These are phyloP conservation scores for Pulveroboletus ravenelii DNA, from an alignment of 768 basidiomycete genomes.

Conservation along the genomic window DNA sequence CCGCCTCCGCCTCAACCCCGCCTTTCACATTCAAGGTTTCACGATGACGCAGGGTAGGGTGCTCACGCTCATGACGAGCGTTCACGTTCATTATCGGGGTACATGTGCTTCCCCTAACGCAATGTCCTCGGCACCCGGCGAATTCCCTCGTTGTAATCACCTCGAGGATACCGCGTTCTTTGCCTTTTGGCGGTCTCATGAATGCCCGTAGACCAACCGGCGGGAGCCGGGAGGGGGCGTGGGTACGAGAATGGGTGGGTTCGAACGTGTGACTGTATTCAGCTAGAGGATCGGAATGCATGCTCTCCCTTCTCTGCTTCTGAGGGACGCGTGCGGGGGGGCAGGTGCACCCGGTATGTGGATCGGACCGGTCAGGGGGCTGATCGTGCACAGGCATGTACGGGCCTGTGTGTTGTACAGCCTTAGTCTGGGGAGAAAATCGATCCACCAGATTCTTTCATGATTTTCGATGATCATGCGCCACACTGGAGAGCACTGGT, in stretches of 20 bases:
- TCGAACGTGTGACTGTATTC: too few relatives aligned
- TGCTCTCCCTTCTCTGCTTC: too few relatives aligned
- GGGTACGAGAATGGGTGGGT: constrained; percentile 12
- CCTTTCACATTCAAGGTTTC: constrained; percentile 14
- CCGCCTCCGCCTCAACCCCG: constrained; percentile 30
- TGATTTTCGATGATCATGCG: too few relatives aligned
- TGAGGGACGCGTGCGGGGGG: too few relatives aligned
- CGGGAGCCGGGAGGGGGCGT: constrained; percentile 3
- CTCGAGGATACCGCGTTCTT: constrained; percentile 26
- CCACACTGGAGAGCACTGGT: too few relatives aligned
- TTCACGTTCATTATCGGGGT: constrained; percentile 9
- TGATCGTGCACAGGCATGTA: too few relatives aligned
- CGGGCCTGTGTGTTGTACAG: too few relatives aligned
- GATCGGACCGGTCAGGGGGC: too few relatives aligned
- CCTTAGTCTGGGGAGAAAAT: too few relatives aligned
- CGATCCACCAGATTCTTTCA: too few relatives aligned
- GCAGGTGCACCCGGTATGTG: too few relatives aligned
- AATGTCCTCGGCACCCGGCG: constrained; percentile 5
- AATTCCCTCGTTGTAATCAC: constrained; percentile 26
- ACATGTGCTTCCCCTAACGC: constrained; percentile 9
- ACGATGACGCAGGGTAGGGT: constrained; percentile 13
- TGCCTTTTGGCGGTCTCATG: constrained; percentile 3
- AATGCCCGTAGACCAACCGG: neutral
- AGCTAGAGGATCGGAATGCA: too few relatives aligned
- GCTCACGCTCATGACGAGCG: constrained; percentile 6